Evolutionary conservation across 306 rosid genomes (phyloP).

Genomic region (Castanea crenata): DNA sequence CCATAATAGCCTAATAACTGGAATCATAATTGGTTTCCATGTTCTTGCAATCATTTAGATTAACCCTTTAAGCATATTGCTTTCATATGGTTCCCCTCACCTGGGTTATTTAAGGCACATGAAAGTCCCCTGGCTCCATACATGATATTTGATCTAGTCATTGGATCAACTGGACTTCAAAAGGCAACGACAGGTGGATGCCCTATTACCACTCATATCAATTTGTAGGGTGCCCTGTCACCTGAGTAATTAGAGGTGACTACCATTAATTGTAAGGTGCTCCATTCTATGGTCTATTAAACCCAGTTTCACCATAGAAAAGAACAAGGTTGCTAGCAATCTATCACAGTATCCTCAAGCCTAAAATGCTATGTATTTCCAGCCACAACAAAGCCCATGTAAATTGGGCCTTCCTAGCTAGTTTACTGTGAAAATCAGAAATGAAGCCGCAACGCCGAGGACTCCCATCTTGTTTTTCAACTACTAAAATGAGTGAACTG

Average conservation of each 20-base stretch:
- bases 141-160: neutral
- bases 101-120: neutral
- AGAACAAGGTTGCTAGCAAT: neutral
- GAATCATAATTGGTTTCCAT: too few species aligned
- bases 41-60: neutral
- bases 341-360: neutral
- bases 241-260: neutral
- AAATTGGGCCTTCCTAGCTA: neutral
- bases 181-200: neutral
- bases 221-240: neutral
- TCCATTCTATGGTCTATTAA: neutral
- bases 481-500: too few species aligned
- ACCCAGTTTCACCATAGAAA: neutral
- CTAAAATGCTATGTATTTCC: neutral
- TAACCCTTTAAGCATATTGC: neutral
- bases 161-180: neutral
- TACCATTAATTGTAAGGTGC: neutral
- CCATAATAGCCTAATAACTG: too few species aligned
- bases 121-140: neutral
- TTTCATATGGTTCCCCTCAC: neutral
- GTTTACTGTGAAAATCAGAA: too few species aligned
- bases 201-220: neutral
- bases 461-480: too few species aligned
- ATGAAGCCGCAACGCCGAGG: too few species aligned
- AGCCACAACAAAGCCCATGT: neutral